A percentile compares a stretch with the other conserved stretches of the same genome.
These are phyloP conservation scores for Pleurotus sapidus DNA, from an alignment of 768 basidiomycete genomes.

Conservation along the genomic window DNA sequence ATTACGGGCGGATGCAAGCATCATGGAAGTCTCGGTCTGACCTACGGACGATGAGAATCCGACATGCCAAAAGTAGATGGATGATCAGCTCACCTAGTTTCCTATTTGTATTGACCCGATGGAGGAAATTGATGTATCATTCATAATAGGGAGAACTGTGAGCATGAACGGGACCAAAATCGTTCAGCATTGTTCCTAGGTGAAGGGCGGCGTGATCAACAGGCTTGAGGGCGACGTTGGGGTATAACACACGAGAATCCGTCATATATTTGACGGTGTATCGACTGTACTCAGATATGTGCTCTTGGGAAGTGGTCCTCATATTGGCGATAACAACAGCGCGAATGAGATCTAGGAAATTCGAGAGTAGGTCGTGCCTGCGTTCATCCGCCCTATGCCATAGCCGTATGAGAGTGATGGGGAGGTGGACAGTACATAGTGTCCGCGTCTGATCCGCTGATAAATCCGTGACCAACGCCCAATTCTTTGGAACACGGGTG, in stretches of 20 bases:
- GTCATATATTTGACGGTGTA: constrained; percentile 17
- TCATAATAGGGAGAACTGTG: constrained; percentile 26
- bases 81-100: constrained; percentile 13
- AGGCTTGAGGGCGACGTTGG: constrained; percentile 14
- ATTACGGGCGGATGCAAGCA: constrained; percentile 6
- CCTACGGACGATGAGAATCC: constrained; percentile 4
- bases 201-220: constrained; percentile 21
- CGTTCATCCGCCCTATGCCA: neutral
- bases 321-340: constrained; percentile 20
- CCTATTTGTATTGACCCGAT: constrained; percentile 19
- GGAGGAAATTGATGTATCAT: constrained; percentile 22
- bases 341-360: neutral
- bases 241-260: constrained; percentile 12
- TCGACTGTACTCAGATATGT: constrained; percentile 17
- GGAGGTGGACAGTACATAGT: neutral
- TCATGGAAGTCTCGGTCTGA: constrained; percentile 14
- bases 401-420: neutral
- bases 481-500: constrained; percentile 23
- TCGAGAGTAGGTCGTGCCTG: neutral
- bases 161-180: constrained; percentile 24
- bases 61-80: neutral
- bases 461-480: constrained; percentile 9
- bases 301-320: constrained; percentile 13
- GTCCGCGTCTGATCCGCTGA: neutral
- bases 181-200: constrained; percentile 14